Evolutionary conservation across 2,329 filamentous ascomycete genomes (phyloP), one percentile per base, ranked within the genome.

Genomic region (Epichloe sylvatica): DNA sequence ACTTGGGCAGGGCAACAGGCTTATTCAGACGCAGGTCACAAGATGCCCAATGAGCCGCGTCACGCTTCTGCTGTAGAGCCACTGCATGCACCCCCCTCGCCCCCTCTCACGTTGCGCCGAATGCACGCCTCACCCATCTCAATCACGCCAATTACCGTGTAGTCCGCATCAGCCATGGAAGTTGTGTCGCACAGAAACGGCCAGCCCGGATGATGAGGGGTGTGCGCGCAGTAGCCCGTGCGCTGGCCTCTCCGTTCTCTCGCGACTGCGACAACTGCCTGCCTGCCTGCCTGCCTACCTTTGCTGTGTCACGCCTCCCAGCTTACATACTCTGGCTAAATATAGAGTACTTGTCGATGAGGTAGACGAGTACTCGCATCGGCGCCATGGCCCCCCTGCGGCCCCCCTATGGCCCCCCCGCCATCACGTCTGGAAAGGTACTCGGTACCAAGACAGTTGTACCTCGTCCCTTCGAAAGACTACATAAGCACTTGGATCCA

Each of bases 11-110:
- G 25, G 30, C 30, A 30, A 37, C 40, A 33, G 40, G 45, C 45
- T 51, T 51, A 41, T 42, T 42, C 42, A 30, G 46, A 46, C 50
- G 37, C 50, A 49, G 37, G 50, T 49, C 50, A 49, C 46, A 41
- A 41, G 42, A 35, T 39, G 49, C 21, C 46, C 50, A 46, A 39
- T 35, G 17, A 25, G 37, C 19, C 46, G 25, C 45, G 45, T 30
- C 39, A 43, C 39, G 30, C 30, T 48, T 48, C 25, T 33, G 19
- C 15, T 21, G 13, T 7, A 19, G 12, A 17, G 11, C 21, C 3
- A 12, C 39, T 41, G 39, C 9, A 21, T 12, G 39, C 11, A 41
- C 39, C 39, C 23, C 23, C 23, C 23, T 25, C 7, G 2, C 0
- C 23, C 19, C 38, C 9, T 11, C 13, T n/a, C 13, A n/a, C 4